A percentile compares a stretch with the other conserved stretches of the same genome.
phyloP scores from a whole-genome alignment of 768 basidiomycete species.

The Leccinum uliginosum region DNA sequence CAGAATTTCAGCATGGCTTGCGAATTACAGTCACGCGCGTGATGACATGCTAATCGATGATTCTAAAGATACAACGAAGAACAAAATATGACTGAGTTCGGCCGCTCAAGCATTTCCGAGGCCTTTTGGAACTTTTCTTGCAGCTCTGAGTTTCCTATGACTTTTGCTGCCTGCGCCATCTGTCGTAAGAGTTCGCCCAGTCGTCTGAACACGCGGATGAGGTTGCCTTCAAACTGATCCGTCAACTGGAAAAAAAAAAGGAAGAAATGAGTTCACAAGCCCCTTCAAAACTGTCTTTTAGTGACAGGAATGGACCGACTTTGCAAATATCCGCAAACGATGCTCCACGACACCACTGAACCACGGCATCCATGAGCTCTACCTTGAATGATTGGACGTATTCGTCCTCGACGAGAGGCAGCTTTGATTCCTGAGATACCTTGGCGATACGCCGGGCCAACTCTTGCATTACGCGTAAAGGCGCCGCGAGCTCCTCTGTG shows the following conservation, averaged over 20 bases:
- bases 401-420: slow-evolving; percentile 85
- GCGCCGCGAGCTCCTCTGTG: slow-evolving; percentile 90
- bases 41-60: background rate
- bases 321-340: slow-evolving; percentile 96
- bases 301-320: slow-evolving; percentile 38
- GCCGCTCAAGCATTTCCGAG: slow-evolving; percentile 89
- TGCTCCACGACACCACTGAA: slow-evolving; percentile 98
- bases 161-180: slow-evolving; percentile 93
- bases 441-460: slow-evolving; percentile 94
- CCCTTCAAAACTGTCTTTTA: background rate
- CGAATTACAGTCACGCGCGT: background rate
- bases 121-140: slow-evolving; percentile 92
- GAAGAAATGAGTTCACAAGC: background rate
- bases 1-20: background rate
- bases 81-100: slow-evolving; percentile 91
- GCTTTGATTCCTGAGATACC: slow-evolving; percentile 90
- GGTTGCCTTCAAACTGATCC: slow-evolving; percentile 93
- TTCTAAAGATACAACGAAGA: slow-evolving; percentile 76
- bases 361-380: slow-evolving; percentile 96
- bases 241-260: slow-evolving; percentile 56
- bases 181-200: slow-evolving; percentile 92
- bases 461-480: slow-evolving; percentile 93
- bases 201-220: slow-evolving; percentile 94
- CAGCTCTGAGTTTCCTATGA: slow-evolving; percentile 92
- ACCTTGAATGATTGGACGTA: slow-evolving; percentile 98